A percentile compares a stretch with the other conserved stretches of the same genome.
Evolutionary conservation across 805 yeast genomes (phyloP).

Genomic region (Candida mattraensis): DNA sequence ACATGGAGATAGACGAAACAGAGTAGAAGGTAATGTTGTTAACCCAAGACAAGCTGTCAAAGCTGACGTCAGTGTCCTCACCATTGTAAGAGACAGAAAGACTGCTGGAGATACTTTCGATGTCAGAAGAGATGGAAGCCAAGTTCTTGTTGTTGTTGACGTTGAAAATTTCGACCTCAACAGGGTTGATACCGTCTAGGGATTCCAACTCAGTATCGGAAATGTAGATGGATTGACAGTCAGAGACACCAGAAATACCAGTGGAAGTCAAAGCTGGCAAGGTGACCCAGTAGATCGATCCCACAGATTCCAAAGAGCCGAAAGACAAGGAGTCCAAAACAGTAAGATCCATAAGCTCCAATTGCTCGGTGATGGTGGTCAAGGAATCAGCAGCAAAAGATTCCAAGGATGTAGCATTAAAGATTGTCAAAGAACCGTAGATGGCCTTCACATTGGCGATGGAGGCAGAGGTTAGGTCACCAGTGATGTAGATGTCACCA

Average conservation of each 20-base stretch:
- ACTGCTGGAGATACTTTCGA: conserved; percentile 70
- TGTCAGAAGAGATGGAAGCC: conserved; percentile 66
- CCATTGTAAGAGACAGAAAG: conserved; percentile 87
- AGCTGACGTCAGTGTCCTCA: conserved; percentile 64
- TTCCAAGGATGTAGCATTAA: conserved; percentile 62
- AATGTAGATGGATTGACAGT: conserved; percentile 67
- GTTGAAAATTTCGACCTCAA: conserved; percentile 56
- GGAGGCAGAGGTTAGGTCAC: conserved; percentile 61
- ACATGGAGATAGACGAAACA: conserved; percentile 69
- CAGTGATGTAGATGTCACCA: conserved; percentile 75
- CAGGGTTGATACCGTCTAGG: conserved; percentile 61
- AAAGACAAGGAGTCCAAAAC: conserved; percentile 65
- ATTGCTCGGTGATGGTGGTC: conserved; percentile 69
- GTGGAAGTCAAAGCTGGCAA: conserved; percentile 78
- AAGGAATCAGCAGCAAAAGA: conserved; percentile 78
- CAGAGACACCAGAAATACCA: conserved; percentile 71
- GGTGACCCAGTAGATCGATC: conserved; percentile 75
- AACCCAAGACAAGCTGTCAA: conserved; percentile 77
- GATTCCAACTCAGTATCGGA: conserved; percentile 73
- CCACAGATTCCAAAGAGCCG: conserved; percentile 80
- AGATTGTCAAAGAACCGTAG: conserved; percentile 70
- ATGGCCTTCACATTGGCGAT: conserved; percentile 75
- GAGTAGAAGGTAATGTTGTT: conserved; percentile 85
- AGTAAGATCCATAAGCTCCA: conserved; percentile 64
- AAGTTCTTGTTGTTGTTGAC: conserved; percentile 90